Evolutionary conservation across 306 rosid genomes (phyloP).

Genomic region (Clitoria ternatea): DNA sequence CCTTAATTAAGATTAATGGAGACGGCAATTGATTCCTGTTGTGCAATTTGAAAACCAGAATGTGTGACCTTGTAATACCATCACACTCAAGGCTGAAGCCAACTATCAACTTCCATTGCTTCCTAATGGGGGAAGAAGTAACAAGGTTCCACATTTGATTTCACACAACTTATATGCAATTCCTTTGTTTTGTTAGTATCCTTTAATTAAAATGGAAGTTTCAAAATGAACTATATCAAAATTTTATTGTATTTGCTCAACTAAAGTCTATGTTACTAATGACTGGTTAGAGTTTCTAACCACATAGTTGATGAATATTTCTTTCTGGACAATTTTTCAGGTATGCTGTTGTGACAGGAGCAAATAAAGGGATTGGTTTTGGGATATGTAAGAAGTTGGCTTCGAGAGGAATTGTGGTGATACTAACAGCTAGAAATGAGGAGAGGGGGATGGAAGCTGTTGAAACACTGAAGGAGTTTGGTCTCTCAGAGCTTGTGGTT

Average conservation of each 20-base stretch:
- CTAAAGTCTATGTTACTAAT: background rate
- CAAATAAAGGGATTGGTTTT: conserved; percentile 40
- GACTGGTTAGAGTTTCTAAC: background rate
- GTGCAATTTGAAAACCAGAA: background rate
- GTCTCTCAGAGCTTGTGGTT: conserved; percentile 6
- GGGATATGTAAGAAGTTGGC: conserved; percentile 37
- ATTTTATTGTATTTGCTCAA: no score
- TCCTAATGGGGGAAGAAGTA: conserved; percentile 17
- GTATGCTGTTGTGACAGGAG: conserved; percentile 45
- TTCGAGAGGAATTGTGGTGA: conserved; percentile 26
- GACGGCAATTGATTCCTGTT: conserved; percentile 31
- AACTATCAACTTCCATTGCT: background rate
- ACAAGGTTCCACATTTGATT: no score
- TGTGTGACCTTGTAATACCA: conserved; percentile 6
- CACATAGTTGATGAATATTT: background rate
- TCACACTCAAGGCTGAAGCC: background rate
- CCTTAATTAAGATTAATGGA: background rate
- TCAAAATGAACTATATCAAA: no score
- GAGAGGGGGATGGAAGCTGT: conserved; percentile 31
- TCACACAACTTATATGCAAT: no score
- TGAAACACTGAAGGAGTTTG: conserved; percentile 18
- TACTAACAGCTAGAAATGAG: conserved; percentile 38
- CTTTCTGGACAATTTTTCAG: conserved; percentile 9
- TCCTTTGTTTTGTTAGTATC: no score
- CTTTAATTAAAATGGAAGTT: no score